Evolutionary conservation across 768 basidiomycete genomes (phyloP), one percentile per base, ranked within the genome.

Genomic region (Lactarius vividus): DNA sequence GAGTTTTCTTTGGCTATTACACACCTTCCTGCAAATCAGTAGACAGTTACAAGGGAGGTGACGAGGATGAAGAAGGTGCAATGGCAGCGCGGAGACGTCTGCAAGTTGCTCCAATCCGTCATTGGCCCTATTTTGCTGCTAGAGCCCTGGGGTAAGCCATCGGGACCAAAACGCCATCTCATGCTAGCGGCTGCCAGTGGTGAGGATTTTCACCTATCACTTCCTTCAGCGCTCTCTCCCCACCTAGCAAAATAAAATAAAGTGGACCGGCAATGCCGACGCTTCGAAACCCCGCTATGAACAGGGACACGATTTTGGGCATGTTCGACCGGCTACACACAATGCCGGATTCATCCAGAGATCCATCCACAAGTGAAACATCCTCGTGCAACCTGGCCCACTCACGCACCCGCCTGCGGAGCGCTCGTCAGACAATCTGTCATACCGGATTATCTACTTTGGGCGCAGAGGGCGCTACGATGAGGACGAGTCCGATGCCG

Each of bases 1-100:
- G 37, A 39, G 15, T 39, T 16, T n/a, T 82, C 73, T 88, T 85
- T 69, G 87, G 88, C 1, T 85, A 84, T 73, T 88, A 88, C 67
- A 71, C 69, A 0, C 78, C 77, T 0, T 64, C 68, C 1, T 54
- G 62, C 2, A 68, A 73, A 20, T 44, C 64, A 18, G 65, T 59
- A 8, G 23, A 59, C 8, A 9, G 4, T 23, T 10, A 57, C 13
- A 26, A 7, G 1, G 9, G 13, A 4, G 37, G 15, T 11, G 42
- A 23, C 6, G 6, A 16, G 7, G n/a, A 44, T 4, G n/a, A 5
- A 4, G 29, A 55, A 10, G 23, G n/a, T 16, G 13, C 20, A 7
- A 40, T 1, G 39, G 35, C 5, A 28, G 29, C 35, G 18, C n/a
- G 20, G 37, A 7, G 8, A 8, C 29, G 2, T 44, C 9, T 18